Percentiles rank a stretch among this genome's conserved stretches.
phyloP scores from a whole-genome alignment of 176 grass and related monocot species.

The Musa acuminata region DNA sequence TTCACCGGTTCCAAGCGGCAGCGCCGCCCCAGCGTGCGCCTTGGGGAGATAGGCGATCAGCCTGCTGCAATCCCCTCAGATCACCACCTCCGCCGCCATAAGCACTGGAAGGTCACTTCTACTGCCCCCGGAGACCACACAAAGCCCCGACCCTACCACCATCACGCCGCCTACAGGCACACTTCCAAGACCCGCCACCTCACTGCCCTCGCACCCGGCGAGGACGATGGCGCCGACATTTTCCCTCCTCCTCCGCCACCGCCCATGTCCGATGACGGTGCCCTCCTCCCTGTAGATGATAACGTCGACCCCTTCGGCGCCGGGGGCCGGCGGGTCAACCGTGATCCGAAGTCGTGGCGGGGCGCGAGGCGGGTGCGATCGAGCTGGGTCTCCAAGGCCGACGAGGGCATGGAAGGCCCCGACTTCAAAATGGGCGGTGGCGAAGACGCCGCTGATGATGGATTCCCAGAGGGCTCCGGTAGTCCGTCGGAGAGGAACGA shows the following conservation, averaged over 20 bases:
- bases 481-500: conserved; percentile 16
- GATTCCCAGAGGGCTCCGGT: conserved; percentile 39
- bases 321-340: background rate
- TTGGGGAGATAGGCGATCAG: conserved; percentile 65
- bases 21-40: conserved; percentile 88
- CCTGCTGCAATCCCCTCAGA: conserved; percentile 33
- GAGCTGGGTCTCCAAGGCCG: conserved; percentile 10
- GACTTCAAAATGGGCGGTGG: conserved; percentile 10
- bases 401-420: conserved; percentile 6
- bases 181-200: conserved; percentile 31
- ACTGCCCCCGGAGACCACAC: background rate
- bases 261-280: conserved; percentile 28
- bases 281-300: conserved; percentile 10
- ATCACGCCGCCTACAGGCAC: conserved; percentile 6
- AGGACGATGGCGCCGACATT: background rate
- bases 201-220: conserved; percentile 24
- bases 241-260: conserved; percentile 13
- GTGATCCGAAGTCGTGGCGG: conserved; percentile 6
- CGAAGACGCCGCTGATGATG: conserved; percentile 34
- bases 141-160: conserved; percentile 26
- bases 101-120: conserved; percentile 11
- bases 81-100: conserved; percentile 38
- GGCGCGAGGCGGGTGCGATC: conserved; percentile 16
- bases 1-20: conserved; percentile 52
- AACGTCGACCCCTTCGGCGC: conserved; percentile 12